Evolutionary conservation across 768 basidiomycete species (phyloP).

Genomic region (Xerocomus potaroensis): DNA sequence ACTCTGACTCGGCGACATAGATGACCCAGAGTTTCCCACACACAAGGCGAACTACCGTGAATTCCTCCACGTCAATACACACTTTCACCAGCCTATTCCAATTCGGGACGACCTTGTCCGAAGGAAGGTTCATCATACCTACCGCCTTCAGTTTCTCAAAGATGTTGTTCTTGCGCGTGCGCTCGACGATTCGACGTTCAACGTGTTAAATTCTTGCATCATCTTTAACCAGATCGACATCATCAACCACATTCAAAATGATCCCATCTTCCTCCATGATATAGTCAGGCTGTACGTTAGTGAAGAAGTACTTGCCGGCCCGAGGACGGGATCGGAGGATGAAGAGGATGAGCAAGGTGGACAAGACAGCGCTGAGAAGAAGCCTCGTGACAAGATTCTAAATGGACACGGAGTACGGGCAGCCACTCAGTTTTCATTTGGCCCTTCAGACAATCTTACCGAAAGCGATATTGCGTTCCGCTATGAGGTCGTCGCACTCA

Average conservation of each 20-base stretch:
- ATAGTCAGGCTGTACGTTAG: conserved; percentile 75
- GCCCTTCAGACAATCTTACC: conserved; percentile 52
- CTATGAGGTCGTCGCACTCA: conserved; percentile 76
- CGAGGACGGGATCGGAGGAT: conserved; percentile 28
- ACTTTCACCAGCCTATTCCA: conserved; percentile 84
- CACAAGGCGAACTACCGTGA: conserved; percentile 97
- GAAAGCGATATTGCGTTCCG: conserved; percentile 53
- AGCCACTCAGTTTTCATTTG: conserved; percentile 44
- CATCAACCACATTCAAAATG: conserved; percentile 81
- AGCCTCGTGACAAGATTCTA: conserved; percentile 37
- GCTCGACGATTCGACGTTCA: conserved; percentile 95
- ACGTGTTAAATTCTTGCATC: conserved; percentile 93
- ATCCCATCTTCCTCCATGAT: conserved; percentile 69
- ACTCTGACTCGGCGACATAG: conserved; percentile 38
- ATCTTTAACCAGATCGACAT: conserved; percentile 99
- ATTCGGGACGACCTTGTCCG: conserved; percentile 74
- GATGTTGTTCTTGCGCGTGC: conserved; percentile 95
- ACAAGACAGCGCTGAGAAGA: conserved; percentile 33
- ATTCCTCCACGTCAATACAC: conserved; percentile 78
- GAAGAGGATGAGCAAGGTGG: conserved; percentile 22
- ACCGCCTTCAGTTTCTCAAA: conserved; percentile 95
- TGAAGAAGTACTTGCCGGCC: conserved; percentile 55
- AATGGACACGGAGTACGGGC: conserved; percentile 27
- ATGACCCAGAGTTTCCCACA: conserved; percentile 95
- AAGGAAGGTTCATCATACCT: conserved; percentile 93